phyloP scores from a whole-genome alignment of 2,329 filamentous ascomycete genomes.

The Claviceps pusilla region DNA sequence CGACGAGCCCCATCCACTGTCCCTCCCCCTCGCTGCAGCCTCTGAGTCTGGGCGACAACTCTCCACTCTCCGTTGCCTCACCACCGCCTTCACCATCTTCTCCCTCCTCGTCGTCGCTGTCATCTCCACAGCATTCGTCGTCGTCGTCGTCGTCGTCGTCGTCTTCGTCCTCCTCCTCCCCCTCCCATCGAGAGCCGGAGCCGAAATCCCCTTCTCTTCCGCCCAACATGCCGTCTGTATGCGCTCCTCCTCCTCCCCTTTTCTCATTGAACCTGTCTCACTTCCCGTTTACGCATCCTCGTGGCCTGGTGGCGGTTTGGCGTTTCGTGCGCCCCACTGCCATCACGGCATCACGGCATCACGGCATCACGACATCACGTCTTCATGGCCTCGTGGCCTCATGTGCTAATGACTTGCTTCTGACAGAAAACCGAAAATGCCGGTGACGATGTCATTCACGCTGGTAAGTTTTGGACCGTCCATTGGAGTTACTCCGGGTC shows the following conservation, averaged over 20 bases:
- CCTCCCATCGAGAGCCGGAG: conserved; percentile 13
- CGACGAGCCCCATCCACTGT: conserved; percentile 3
- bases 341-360: conserved; percentile 1
- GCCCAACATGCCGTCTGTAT: conserved; percentile 42
- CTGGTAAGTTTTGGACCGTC: conserved; percentile 20
- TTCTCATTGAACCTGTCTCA: conserved; percentile 2
- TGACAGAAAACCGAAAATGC: conserved; percentile 20
- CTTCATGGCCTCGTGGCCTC: neutral
- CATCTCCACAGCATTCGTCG: conserved; percentile 12
- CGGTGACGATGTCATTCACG: conserved; percentile 23
- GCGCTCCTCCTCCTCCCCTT: conserved; percentile 11
- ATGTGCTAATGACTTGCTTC: conserved; percentile 10
- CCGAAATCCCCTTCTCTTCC: conserved; percentile 15
- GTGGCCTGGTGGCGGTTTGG: conserved; percentile 7
- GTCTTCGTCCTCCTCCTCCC: neutral
- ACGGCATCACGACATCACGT: neutral
- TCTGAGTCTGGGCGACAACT: conserved; percentile 20
- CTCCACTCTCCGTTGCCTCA: conserved; percentile 19
- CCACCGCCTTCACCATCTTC: conserved; percentile 13
- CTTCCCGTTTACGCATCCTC: conserved; percentile 3
- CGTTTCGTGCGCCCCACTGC: conserved; percentile 7
- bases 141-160: neutral
- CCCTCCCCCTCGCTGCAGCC: conserved; percentile 15
- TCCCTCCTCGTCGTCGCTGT: conserved; percentile 18
- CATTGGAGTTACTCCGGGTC: neutral